These are phyloP conservation scores for Arthrobotrys musiformis DNA, from an alignment of 2,329 filamentous ascomycete species.

Conservation along the genomic window DNA sequence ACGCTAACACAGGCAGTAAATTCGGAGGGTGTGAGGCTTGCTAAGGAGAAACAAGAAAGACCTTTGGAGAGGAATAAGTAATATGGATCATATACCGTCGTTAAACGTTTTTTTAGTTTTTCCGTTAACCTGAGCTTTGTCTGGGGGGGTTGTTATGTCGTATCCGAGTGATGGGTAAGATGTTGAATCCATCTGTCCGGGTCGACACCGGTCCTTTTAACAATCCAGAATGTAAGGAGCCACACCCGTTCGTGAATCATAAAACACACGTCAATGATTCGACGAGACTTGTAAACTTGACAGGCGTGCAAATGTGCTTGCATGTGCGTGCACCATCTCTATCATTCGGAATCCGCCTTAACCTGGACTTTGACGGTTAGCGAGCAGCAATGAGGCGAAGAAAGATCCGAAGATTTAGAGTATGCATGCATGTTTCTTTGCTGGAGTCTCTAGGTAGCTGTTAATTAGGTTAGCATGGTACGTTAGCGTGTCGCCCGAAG, in stretches of 20 bases:
- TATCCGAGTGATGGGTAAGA: conserved; percentile 46
- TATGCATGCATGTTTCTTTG: conserved; percentile 47
- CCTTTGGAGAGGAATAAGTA: conserved; percentile 54
- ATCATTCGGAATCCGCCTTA: conserved; percentile 55
- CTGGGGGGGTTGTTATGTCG: conserved; percentile 25
- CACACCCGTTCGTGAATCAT: conserved; percentile 54
- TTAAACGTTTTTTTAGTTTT: conserved; percentile 55
- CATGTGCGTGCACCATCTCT: conserved; percentile 45
- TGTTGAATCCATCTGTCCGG: conserved; percentile 49
- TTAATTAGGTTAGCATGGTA: too few species aligned
- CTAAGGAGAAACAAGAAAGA: conserved; percentile 55
- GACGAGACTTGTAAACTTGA: conserved; percentile 44
- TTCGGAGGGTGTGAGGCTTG: conserved; percentile 49
- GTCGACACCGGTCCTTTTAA: conserved; percentile 51
- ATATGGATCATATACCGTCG: conserved; percentile 52
- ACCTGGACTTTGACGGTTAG: conserved; percentile 54
- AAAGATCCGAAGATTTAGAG: conserved; percentile 52
- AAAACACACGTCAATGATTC: conserved; percentile 55
- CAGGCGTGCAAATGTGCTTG: conserved; percentile 31
- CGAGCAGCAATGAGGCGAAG: conserved; percentile 53
- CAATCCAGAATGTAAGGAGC: conserved; percentile 48
- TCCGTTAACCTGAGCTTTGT: conserved; percentile 30
- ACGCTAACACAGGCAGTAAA: conserved; percentile 51
- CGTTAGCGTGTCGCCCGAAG: conserved; percentile 47
- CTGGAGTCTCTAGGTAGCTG: conserved; percentile 18